These are phyloP conservation scores for Leccinum pachyderme DNA, from an alignment of 1,284 basidiomycete genomes.

Conservation along the genomic window DNA sequence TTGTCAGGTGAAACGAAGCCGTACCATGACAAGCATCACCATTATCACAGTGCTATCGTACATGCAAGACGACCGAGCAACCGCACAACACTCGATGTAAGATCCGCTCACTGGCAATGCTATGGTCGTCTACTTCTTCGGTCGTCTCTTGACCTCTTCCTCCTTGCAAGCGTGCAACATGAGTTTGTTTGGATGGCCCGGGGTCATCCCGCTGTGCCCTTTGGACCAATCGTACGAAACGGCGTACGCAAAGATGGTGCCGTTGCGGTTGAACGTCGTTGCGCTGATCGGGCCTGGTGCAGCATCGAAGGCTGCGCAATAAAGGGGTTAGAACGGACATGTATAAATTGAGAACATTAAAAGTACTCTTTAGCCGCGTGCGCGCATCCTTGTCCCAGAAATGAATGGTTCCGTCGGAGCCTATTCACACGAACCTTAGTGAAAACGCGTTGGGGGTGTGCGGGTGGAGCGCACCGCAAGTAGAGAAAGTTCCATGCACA, in stretches of 20 bases:
- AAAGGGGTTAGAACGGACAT: slow-evolving; percentile 4
- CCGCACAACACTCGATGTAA: not conserved
- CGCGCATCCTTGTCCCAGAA: slow-evolving; percentile 92
- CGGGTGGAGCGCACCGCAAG: slow-evolving; percentile 64
- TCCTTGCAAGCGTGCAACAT: slow-evolving; percentile 91
- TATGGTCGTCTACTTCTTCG: slow-evolving; percentile 42
- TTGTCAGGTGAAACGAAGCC: not conserved
- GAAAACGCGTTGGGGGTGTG: slow-evolving; percentile 24
- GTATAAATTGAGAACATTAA: not conserved
- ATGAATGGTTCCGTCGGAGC: slow-evolving; percentile 77
- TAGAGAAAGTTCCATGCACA: slow-evolving; percentile 91
- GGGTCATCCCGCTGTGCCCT: slow-evolving; percentile 84
- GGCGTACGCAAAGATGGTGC: slow-evolving; percentile 88
- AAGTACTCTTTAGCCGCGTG: slow-evolving; percentile 83
- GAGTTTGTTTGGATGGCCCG: slow-evolving; percentile 79
- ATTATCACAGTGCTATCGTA: not conserved
- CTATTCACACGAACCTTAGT: slow-evolving; percentile 34
- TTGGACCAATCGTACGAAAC: slow-evolving; percentile 90
- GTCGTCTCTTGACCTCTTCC: slow-evolving; percentile 80
- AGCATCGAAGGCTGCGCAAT: slow-evolving; percentile 43
- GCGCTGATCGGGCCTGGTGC: slow-evolving; percentile 68
- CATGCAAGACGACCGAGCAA: not conserved
- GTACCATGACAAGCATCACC: not conserved
- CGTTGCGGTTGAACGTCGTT: slow-evolving; percentile 81
- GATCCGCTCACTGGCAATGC: slow-evolving; percentile 4